Percentiles rank a stretch among this genome's conserved stretches.
Conservation (phyloP, 2,329 filamentous ascomycete species). For the Truncatella angustata region DNA sequence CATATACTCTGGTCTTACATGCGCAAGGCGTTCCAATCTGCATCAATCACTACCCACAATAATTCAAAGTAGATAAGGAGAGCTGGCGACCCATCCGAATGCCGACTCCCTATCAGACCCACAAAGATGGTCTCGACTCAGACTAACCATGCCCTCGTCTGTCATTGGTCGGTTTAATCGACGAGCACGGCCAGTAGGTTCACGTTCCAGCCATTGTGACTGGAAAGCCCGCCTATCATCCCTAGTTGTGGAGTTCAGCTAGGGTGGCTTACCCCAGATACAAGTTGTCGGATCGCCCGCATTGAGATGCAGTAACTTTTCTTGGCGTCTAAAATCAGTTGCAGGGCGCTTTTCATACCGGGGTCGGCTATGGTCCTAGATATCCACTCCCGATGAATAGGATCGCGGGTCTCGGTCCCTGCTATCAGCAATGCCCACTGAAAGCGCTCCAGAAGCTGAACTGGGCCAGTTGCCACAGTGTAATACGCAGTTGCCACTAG, state of each 20-base stretch:
- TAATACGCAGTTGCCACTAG: conserved; percentile 1
- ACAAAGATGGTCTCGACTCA: too few species aligned
- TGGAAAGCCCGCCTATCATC: too few species aligned
- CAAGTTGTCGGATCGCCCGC: neutral
- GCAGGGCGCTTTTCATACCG: neutral
- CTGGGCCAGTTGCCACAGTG: conserved; percentile 1
- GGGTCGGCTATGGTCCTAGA: neutral
- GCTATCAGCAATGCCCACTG: conserved; percentile 3
- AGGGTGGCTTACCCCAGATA: conserved; percentile 1
- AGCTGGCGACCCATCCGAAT: too few species aligned
- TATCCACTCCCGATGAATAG: conserved; percentile 1
- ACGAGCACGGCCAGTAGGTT: neutral
- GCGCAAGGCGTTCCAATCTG: too few species aligned
- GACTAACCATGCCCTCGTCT: too few species aligned
- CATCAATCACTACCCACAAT: too few species aligned
- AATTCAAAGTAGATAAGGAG: too few species aligned
- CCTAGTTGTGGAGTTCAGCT: neutral
- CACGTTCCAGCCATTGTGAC: too few species aligned
- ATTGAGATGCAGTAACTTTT: neutral
- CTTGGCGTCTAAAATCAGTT: neutral
- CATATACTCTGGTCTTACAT: too few species aligned
- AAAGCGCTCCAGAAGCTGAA: neutral
- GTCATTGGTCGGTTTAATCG: conserved; percentile 6
- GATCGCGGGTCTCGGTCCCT: neutral
- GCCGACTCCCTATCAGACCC: neutral